These are phyloP conservation scores for Calycina marina DNA, from an alignment of 2,329 filamentous ascomycete species.

Conservation along the genomic window DNA sequence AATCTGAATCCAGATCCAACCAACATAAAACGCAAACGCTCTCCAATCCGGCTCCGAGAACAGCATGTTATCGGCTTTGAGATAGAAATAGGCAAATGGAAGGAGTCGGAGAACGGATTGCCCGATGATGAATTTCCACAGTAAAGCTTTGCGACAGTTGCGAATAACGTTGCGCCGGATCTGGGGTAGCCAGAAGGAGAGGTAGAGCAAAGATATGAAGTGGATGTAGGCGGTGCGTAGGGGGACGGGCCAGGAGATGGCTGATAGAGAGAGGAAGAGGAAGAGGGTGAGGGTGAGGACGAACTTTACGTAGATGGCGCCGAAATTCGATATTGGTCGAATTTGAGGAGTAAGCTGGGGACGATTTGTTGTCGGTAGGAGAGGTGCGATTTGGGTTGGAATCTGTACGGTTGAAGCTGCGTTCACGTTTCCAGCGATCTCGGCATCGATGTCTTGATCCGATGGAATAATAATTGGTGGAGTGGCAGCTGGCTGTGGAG, in stretches of 20 bases:
- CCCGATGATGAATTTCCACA: slow-evolving; percentile 79
- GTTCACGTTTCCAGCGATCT: slow-evolving; percentile 33
- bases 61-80: slow-evolving; percentile 63
- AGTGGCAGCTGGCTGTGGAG: slow-evolving; percentile 4
- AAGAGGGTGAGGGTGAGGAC: slow-evolving; percentile 39
- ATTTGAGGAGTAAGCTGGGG: slow-evolving; percentile 11
- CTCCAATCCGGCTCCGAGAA: slow-evolving; percentile 56
- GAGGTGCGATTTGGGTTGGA: slow-evolving; percentile 14
- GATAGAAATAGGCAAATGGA: slow-evolving; percentile 78
- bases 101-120: slow-evolving; percentile 66
- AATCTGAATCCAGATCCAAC: slow-evolving; percentile 82
- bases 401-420: slow-evolving; percentile 14
- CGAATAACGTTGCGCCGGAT: slow-evolving; percentile 81
- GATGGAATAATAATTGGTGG: slow-evolving; percentile 44
- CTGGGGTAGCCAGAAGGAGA: slow-evolving; percentile 87
- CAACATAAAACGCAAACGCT: slow-evolving; percentile 48
- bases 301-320: slow-evolving; percentile 41
- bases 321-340: slow-evolving; percentile 26
- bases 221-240: slow-evolving; percentile 45
- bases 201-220: slow-evolving; percentile 54
- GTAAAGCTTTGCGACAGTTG: slow-evolving; percentile 81
- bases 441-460: slow-evolving; percentile 48
- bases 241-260: slow-evolving; percentile 42
- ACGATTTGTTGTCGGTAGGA: not conserved
- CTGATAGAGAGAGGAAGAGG: slow-evolving; percentile 43